Percentiles rank a stretch among this genome's conserved stretches.
phyloP scores from a whole-genome alignment of 2,329 filamentous ascomycete genomes.

The Ophiosphaerella narmari region DNA sequence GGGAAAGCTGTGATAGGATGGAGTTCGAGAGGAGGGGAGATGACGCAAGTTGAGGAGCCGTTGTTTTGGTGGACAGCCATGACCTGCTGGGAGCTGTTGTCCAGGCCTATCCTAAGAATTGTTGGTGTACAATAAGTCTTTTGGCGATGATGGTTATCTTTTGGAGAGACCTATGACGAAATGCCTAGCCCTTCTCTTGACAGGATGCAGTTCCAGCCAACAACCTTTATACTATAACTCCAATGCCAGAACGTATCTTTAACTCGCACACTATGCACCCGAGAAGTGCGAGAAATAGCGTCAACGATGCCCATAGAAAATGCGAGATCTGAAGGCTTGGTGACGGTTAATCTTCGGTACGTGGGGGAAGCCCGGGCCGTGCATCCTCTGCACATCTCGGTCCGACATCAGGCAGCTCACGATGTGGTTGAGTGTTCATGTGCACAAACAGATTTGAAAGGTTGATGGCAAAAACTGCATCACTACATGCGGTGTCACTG shows the following conservation, averaged over 20 bases:
- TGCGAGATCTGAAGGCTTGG: background rate
- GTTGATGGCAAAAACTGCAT: background rate
- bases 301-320: background rate
- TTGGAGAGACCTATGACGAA: background rate
- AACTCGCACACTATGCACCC: background rate
- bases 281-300: slow-evolving; percentile 1
- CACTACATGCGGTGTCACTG: background rate
- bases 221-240: background rate
- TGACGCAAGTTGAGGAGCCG: slow-evolving; percentile 40
- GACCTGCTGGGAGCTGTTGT: background rate
- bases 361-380: slow-evolving; percentile 4
- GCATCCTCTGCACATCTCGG: slow-evolving; percentile 2
- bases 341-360: slow-evolving; percentile 10
- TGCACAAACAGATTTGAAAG: background rate
- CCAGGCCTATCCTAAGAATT: no score
- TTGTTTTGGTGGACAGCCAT: slow-evolving; percentile 37
- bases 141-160: background rate
- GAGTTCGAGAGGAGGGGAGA: slow-evolving; percentile 38
- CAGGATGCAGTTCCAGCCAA: background rate
- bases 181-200: background rate
- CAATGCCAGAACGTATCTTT: background rate
- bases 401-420: slow-evolving; percentile 8
- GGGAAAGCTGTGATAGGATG: slow-evolving; percentile 32
- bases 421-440: background rate
- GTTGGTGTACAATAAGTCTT: no score